Evolutionary conservation across 2,329 filamentous ascomycete genomes (phyloP).

Genomic region (Grosmannia penicillata): DNA sequence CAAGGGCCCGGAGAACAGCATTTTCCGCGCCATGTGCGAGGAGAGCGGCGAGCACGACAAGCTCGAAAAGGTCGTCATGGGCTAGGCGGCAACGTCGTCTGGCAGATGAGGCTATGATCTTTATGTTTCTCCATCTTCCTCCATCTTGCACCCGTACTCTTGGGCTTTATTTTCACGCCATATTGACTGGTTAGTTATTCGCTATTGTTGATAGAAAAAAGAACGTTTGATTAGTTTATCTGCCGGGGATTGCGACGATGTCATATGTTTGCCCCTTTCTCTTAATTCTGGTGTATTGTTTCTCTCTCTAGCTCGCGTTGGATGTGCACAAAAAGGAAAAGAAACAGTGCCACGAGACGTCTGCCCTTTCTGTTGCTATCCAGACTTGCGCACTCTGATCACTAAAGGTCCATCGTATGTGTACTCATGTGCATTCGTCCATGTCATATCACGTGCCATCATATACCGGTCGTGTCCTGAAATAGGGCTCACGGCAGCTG

Average conservation of each 20-base stretch:
- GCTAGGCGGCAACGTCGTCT: constrained; percentile 4
- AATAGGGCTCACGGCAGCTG: constrained; percentile 17
- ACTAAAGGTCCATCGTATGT: too few species aligned
- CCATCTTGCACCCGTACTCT: background rate
- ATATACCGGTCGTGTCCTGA: too few species aligned
- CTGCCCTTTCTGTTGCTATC: too few species aligned
- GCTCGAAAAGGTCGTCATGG: constrained; percentile 30
- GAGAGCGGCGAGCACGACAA: constrained; percentile 44
- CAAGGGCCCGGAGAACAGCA: constrained; percentile 27
- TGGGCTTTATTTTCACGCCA: background rate
- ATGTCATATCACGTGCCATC: background rate
- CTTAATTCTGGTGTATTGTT: background rate
- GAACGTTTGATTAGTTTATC: background rate
- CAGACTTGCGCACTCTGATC: too few species aligned
- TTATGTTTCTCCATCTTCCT: background rate
- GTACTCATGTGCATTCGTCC: too few species aligned
- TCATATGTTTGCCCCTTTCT: too few species aligned
- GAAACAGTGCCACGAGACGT: too few species aligned
- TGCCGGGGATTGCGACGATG: background rate
- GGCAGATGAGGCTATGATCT: background rate
- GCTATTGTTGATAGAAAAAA: background rate
- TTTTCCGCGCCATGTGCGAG: constrained; percentile 50
- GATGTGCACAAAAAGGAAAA: too few species aligned
- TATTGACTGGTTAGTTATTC: too few species aligned
- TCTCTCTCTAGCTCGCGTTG: too few species aligned